phyloP scores from a whole-genome alignment of 108 stramenopile genomes.

The Cylindrotheca fusiformis region DNA sequence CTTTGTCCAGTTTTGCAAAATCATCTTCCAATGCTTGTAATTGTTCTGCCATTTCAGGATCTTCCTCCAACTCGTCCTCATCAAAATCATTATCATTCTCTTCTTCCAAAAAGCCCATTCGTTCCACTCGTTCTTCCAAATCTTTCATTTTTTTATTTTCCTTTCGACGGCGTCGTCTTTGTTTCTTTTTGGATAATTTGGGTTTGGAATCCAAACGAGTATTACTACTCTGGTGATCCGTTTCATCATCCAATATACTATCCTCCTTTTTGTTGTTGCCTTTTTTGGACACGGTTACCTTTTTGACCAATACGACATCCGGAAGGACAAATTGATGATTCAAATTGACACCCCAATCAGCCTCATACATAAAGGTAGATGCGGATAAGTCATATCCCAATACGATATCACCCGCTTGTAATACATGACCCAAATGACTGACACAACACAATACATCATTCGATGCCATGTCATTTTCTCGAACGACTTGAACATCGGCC shows the following conservation, averaged over 20 bases:
- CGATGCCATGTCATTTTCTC: slow-evolving; percentile 87
- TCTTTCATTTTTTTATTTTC: slow-evolving; percentile 68
- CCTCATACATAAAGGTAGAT: slow-evolving; percentile 27
- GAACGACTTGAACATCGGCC: slow-evolving; percentile 92
- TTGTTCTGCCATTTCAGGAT: slow-evolving; percentile 67
- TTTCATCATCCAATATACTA: slow-evolving; percentile 8
- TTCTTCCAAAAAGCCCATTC: slow-evolving; percentile 84
- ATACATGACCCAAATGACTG: slow-evolving; percentile 92
- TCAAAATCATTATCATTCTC: slow-evolving; percentile 28
- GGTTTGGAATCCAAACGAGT: slow-evolving; percentile 12
- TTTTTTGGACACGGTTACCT: slow-evolving; percentile 53
- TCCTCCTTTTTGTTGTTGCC: not conserved
- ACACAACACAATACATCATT: slow-evolving; percentile 86
- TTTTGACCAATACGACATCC: slow-evolving; percentile 95
- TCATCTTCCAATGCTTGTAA: slow-evolving; percentile 58
- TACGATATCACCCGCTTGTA: slow-evolving; percentile 92
- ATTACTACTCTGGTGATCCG: slow-evolving; percentile 22
- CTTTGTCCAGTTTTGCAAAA: slow-evolving; percentile 19
- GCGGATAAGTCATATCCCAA: slow-evolving; percentile 90
- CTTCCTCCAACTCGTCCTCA: slow-evolving; percentile 39
- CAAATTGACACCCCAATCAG: slow-evolving; percentile 29
- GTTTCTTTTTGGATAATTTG: slow-evolving; percentile 52
- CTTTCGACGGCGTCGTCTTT: slow-evolving; percentile 49
- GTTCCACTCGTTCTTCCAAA: slow-evolving; percentile 66
- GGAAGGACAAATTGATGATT: slow-evolving; percentile 73